Evolutionary conservation across 441 rosid genomes (phyloP), one percentile per base, ranked within the genome.

Genomic region (Pelargonium fulgidum): DNA sequence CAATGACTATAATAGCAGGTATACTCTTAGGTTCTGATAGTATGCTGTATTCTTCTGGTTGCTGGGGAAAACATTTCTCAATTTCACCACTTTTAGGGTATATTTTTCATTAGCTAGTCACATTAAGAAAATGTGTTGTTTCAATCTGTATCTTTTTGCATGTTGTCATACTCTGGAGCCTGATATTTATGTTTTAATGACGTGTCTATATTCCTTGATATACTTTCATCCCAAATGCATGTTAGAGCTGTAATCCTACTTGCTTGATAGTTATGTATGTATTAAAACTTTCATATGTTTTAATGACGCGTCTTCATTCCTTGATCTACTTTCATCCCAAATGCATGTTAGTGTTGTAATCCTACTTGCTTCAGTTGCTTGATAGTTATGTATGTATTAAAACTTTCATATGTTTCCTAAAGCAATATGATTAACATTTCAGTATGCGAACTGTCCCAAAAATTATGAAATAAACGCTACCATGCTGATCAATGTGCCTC

Each of bases 1-100:
- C 99, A 2, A 89, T 93, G 96, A 93, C 99, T 6, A 89, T 93
- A 5, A 91, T 93, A 75, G 84, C 93, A 69, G 96, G 99, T 89
- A 65, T 41, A 68, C 66, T 68, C 29, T 16, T 1, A 39, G 62
- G 68, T 68, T 79, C 65, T 14, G 52, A 12, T 62, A 20, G 17
- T 72, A 11, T 47, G 17, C 33, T 68, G 62, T 54, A 62, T 67
- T 41, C 13, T 48, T 2, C 54, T 68, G 0, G 45, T 50, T 39
- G 14, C 10, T 12, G 19, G 17, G 65, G 58, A 52, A 13, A 52
- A 6, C n/a, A 14, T 13, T 52, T 14, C 16, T 13, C 19, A 14
- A 52, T 52, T 52, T 52, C 58, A 5, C 5, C 5, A 14, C 17
- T 52, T 4, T 14, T 52, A 52, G n/a, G 14, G 58, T 14, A 14